Conservation (phyloP, 106 monocot species). For the Cymbidium sinense region DNA sequence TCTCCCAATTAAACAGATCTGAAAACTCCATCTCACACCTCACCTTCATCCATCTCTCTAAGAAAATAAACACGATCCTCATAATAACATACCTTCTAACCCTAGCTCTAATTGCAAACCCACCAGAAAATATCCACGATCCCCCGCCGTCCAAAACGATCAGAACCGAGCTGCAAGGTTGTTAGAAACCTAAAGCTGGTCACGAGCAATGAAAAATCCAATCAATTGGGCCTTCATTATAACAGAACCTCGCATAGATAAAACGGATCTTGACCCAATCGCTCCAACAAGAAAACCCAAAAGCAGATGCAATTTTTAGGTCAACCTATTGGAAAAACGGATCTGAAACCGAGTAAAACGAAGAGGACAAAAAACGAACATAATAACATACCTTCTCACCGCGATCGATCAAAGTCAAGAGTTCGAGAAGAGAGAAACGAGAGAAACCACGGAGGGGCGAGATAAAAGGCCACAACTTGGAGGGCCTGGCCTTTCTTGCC, state of each 20-base stretch:
- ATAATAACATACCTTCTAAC: neutral
- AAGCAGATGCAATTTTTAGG: neutral
- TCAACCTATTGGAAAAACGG: neutral
- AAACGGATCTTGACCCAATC: conserved; percentile 1
- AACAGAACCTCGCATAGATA: neutral
- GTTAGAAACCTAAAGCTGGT: neutral
- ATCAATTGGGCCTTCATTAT: neutral
- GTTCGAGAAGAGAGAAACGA: neutral
- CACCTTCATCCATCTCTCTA: neutral
- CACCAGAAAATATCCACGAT: neutral
- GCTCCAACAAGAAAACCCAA: neutral
- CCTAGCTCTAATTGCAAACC: conserved; percentile 1
- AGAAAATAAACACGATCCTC: neutral
- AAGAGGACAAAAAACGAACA: neutral
- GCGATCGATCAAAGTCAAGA: conserved; percentile 4
- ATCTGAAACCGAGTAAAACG: neutral
- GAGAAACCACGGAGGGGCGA: neutral
- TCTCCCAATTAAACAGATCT: neutral
- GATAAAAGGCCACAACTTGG: neutral
- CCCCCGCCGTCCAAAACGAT: neutral
- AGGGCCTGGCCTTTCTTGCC: neutral
- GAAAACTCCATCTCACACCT: neutral
- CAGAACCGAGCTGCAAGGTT: neutral
- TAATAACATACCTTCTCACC: neutral
- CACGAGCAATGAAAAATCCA: neutral